Percentiles rank a stretch among this genome's conserved stretches.
Conservation (phyloP, 2,329 filamentous ascomycete genomes). For the Akanthomyces lecanii region DNA sequence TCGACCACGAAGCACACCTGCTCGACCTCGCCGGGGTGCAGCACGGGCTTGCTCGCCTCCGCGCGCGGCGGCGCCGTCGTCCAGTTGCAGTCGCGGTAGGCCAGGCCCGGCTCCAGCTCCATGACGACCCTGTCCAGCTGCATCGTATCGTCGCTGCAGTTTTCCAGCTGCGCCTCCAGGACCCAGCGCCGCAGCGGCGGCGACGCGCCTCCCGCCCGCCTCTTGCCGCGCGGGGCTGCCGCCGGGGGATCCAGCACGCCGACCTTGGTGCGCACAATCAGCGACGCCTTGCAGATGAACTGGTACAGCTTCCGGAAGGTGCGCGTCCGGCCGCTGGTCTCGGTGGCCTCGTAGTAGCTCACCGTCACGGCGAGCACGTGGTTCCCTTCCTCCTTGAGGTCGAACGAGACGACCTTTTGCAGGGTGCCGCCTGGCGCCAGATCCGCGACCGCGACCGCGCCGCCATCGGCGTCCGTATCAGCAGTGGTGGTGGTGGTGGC, state of each 20-base stretch:
- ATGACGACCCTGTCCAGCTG: conserved; percentile 65
- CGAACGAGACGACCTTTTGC: conserved; percentile 78
- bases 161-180: conserved; percentile 92
- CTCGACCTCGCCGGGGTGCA: conserved; percentile 60
- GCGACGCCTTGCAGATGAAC: conserved; percentile 84
- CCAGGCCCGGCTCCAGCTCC: conserved; percentile 48
- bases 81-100: conserved; percentile 56
- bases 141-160: conserved; percentile 79
- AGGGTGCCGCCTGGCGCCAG: conserved; percentile 62
- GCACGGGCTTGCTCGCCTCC: conserved; percentile 42
- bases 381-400: conserved; percentile 89
- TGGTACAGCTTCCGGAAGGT: conserved; percentile 96
- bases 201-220: too few relatives aligned
- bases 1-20: conserved; percentile 62
- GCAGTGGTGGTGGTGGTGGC: conserved; percentile 5
- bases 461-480: neutral
- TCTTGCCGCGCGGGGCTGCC: too few relatives aligned
- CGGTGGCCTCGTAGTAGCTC: conserved; percentile 84
- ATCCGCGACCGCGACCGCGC: conserved; percentile 32
- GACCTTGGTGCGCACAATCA: conserved; percentile 88
- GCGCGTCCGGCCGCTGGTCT: conserved; percentile 65
- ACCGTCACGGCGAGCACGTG: conserved; percentile 92
- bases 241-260: conserved; percentile 47
- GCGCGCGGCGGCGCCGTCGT: conserved; percentile 27
- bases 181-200: conserved; percentile 53